Base-by-base conservation (phyloP, 176 grass and related monocot genomes). In the Cenchrus fungigraminus region DNA sequence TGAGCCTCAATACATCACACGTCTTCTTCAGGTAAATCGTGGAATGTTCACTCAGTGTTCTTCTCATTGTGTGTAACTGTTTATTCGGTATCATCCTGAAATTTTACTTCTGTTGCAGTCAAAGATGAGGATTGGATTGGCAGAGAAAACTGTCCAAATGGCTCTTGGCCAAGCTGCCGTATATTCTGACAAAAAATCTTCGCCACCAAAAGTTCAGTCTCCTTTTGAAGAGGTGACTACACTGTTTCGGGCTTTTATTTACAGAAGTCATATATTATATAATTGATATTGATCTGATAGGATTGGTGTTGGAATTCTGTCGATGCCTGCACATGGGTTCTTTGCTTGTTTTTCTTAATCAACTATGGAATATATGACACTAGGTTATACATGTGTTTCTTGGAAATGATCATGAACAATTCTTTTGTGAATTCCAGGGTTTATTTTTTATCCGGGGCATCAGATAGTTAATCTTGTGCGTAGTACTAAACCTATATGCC, bases 91-190 rank as follows among this genome's bases (percentile, higher is more conserved):
- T 25, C 22, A 25, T 32, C 53, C n/a, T 76, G 13, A 83, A 68
- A 70, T 74, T 74, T 85, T 88, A 60, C 78, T 79, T 57, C 2
- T 25, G 22, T 76, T 88, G 77, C 87, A 98, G 97, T 98, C 91
- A 9, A 98, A 98, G 83, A 98, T 98, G 97, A 90, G 97, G 80
- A 98, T 98, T 58, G 97, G 97, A 31, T 78, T 98, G 79, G 93
- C 97, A 81, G 97, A 98, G 76, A 98, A 98, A 94, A 98, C 91
- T 57, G 97, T 98, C 65, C 93, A 95, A 76, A 91, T 89, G 77
- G 97, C 93, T 66, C 93, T 98, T 66, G 93, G 86, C 42, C 97
- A 98, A 80, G 93, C 97, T 85, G 81, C 84, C 40, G 91, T 95
- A 67, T 96, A 94, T 89, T 94, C 86, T 61, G 86, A 92, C 71